phyloP scores from a whole-genome alignment of 129 eudicot species.

The Erigeron canadensis region DNA sequence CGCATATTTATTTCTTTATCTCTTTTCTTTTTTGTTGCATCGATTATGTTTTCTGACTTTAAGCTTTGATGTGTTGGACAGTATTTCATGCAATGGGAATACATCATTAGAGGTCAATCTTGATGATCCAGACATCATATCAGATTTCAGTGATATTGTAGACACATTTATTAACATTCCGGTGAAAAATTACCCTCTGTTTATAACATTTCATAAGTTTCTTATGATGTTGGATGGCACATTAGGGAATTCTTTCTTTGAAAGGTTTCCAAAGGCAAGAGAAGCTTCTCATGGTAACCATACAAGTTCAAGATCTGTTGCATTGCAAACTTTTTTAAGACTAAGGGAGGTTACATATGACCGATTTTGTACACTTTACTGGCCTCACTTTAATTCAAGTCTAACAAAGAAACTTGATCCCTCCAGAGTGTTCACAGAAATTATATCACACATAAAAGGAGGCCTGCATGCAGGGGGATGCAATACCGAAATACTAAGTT shows the following conservation, averaged over 20 bases:
- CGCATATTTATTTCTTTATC: too few relatives aligned
- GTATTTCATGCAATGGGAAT: constrained; percentile 39
- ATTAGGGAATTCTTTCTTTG: constrained; percentile 48
- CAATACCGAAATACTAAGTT: constrained; percentile 28
- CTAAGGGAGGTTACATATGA: constrained; percentile 62
- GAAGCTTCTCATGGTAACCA: constrained; percentile 12
- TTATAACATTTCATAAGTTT: constrained; percentile 68
- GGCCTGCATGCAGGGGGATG: constrained; percentile 42
- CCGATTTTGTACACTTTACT: constrained; percentile 45
- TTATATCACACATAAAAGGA: constrained; percentile 80
- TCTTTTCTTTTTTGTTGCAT: too few relatives aligned
- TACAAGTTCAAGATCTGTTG: constrained; percentile 42
- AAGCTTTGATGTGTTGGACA: not conserved
- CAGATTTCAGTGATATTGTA: constrained; percentile 42
- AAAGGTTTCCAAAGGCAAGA: constrained; percentile 46
- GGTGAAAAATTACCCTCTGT: constrained; percentile 51
- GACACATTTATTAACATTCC: constrained; percentile 56
- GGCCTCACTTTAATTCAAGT: constrained; percentile 65
- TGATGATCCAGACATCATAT: constrained; percentile 42
- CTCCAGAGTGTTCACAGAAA: constrained; percentile 62
- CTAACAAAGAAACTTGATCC: constrained; percentile 53
- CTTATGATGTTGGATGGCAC: constrained; percentile 76
- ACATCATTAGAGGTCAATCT: constrained; percentile 21
- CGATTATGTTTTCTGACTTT: too few relatives aligned
- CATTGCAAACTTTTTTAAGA: constrained; percentile 48